These are phyloP conservation scores for Gynochthodes officinalis DNA, from an alignment of 257 asterid genomes.

Conservation along the genomic window DNA sequence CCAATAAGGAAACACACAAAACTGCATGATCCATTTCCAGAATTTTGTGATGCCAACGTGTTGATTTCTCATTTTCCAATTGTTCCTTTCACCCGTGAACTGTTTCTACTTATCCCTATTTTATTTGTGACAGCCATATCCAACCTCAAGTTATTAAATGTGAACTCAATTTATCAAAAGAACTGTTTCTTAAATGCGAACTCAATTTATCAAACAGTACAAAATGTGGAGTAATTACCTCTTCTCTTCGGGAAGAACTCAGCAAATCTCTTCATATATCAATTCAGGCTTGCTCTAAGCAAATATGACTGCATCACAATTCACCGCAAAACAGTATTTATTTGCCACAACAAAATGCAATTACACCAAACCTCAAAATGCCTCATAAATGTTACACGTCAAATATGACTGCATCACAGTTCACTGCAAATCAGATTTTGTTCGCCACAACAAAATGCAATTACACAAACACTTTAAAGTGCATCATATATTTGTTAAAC, in stretches of 20 bases:
- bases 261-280: background rate
- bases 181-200: no score
- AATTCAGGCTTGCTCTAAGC: background rate
- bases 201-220: background rate
- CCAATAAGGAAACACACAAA: slow-evolving; percentile 19
- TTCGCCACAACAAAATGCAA: background rate
- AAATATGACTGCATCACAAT: background rate
- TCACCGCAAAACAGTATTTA: background rate
- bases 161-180: background rate
- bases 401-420: background rate
- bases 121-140: background rate
- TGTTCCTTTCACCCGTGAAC: background rate
- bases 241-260: background rate
- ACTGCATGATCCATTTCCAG: slow-evolving; percentile 13
- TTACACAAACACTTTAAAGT: background rate
- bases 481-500: background rate
- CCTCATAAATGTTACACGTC: background rate
- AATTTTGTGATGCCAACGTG: background rate
- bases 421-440: background rate
- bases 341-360: background rate
- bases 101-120: background rate
- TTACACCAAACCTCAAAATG: background rate
- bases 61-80: background rate
- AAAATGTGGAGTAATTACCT: background rate
- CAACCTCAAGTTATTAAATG: background rate